A percentile compares a stretch with the other conserved stretches of the same genome.
Conservation (phyloP, 2,329 filamentous ascomycete species). For the Botrytis hyacinthi region DNA sequence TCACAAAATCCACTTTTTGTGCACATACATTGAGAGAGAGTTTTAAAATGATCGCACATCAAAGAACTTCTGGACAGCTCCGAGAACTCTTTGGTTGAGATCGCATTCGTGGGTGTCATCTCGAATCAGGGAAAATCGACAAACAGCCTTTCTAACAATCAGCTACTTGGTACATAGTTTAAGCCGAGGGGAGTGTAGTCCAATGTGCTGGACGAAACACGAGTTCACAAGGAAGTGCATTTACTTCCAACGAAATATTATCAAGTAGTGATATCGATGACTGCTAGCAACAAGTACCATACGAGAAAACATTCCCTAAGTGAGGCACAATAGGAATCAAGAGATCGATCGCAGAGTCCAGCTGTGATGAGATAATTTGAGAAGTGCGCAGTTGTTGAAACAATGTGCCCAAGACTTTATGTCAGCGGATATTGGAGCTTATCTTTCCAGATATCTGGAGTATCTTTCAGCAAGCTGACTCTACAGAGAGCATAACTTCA, state of each 20-base stretch:
- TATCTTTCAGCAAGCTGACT: not conserved
- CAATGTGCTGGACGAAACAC: not conserved
- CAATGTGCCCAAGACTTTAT: not conserved
- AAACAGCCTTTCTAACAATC: not conserved
- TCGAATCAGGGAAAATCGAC: not conserved
- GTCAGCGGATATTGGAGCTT: not conserved
- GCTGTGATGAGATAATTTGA: no score
- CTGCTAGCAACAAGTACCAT: not conserved
- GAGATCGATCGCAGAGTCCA: not conserved
- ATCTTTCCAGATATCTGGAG: not conserved
- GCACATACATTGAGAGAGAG: not conserved
- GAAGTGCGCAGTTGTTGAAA: not conserved
- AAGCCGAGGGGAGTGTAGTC: not conserved
- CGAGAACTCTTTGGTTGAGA: not conserved
- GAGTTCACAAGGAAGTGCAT: not conserved
- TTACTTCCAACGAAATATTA: not conserved
- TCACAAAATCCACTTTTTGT: not conserved
- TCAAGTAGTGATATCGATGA: not conserved
- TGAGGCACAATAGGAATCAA: not conserved
- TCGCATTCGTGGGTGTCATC: not conserved
- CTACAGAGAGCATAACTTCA: not conserved
- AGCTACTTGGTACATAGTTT: not conserved
- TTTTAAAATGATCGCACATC: not conserved
- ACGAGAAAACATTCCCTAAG: not conserved
- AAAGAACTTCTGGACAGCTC: not conserved